Conservation (phyloP, 2,329 filamentous ascomycete species). For the Verticillium tricorpus region DNA sequence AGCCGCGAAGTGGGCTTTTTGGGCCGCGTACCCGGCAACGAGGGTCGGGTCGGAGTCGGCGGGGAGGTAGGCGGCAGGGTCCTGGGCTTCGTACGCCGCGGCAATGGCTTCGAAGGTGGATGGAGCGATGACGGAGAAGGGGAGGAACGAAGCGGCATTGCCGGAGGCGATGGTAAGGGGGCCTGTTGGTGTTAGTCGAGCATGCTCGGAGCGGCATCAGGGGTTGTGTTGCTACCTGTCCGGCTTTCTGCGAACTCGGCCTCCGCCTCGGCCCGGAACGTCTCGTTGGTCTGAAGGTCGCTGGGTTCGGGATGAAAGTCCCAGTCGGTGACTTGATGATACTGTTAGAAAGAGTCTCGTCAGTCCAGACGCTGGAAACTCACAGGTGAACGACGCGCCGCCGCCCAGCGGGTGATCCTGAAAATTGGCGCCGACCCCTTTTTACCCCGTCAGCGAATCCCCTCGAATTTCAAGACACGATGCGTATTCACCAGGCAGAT, state of each 20-base stretch:
- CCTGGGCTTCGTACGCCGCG: constrained; percentile 15
- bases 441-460: background rate
- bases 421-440: constrained; percentile 22
- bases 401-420: constrained; percentile 28
- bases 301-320: constrained; percentile 13
- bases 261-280: constrained; percentile 8
- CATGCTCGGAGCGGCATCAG: no score
- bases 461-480: background rate
- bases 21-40: constrained; percentile 28
- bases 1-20: constrained; percentile 28
- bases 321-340: constrained; percentile 11
- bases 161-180: constrained; percentile 14
- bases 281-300: constrained; percentile 10
- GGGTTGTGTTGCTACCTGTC: constrained; percentile 4
- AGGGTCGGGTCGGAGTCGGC: constrained; percentile 24
- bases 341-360: background rate
- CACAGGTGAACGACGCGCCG: constrained; percentile 12
- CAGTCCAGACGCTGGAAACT: background rate
- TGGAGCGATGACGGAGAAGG: constrained; percentile 14
- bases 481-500: constrained; percentile 46
- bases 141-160: constrained; percentile 15
- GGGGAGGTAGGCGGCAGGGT: constrained; percentile 19
- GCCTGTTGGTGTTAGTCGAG: constrained; percentile 1
- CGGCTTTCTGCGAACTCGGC: constrained; percentile 11
- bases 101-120: constrained; percentile 13